Evolutionary conservation across 2,329 filamentous ascomycete genomes (phyloP).

Genomic region (Alternaria brassicicola): DNA sequence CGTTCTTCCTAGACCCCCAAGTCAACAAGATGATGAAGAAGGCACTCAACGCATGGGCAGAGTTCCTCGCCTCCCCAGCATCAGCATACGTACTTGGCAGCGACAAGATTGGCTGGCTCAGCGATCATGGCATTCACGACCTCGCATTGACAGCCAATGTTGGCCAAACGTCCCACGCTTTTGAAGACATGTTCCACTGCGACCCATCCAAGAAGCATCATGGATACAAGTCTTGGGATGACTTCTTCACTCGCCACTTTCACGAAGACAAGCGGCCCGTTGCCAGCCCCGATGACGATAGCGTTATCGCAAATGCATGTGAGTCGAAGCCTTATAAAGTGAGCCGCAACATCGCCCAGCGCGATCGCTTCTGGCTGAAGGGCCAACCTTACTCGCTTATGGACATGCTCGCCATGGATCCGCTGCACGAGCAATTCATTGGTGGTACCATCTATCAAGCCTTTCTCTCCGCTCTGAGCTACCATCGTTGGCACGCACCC

Average conservation of each 20-base stretch:
- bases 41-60: constrained; percentile 58
- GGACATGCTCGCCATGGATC: constrained; percentile 67
- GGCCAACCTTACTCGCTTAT: constrained; percentile 69
- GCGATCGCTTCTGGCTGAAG: constrained; percentile 72
- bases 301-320: constrained; percentile 67
- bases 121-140: constrained; percentile 47
- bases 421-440: constrained; percentile 60
- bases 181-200: constrained; percentile 67
- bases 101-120: constrained; percentile 50
- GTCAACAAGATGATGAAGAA: constrained; percentile 58
- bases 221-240: constrained; percentile 72
- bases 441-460: constrained; percentile 74
- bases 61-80: constrained; percentile 42
- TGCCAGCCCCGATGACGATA: constrained; percentile 60
- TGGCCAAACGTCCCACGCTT: constrained; percentile 47
- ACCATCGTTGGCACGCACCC: constrained; percentile 76
- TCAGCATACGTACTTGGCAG: constrained; percentile 49
- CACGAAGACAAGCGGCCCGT: constrained; percentile 63
- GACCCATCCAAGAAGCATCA: constrained; percentile 61
- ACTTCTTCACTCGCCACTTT: constrained; percentile 70
- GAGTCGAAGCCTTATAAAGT: constrained; percentile 66
- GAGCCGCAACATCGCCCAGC: constrained; percentile 57
- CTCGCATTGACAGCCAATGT: constrained; percentile 26
- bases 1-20: constrained; percentile 52
- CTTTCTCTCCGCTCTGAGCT: constrained; percentile 69